A percentile compares a stretch with the other conserved stretches of the same genome.
These are phyloP conservation scores for Aspergillus niger DNA, from an alignment of 2,329 filamentous ascomycete genomes.

Conservation along the genomic window DNA sequence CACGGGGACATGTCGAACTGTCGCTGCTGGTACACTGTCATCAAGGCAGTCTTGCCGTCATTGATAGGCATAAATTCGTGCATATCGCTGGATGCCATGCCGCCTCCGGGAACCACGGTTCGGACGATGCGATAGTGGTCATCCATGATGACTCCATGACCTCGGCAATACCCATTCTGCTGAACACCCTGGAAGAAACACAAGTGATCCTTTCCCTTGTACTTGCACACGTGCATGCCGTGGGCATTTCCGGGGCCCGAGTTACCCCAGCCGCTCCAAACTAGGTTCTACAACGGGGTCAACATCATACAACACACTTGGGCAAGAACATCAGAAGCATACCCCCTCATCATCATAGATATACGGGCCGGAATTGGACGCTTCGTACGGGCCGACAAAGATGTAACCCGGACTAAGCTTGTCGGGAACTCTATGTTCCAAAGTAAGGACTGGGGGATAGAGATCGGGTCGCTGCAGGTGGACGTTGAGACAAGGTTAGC, in stretches of 20 bases:
- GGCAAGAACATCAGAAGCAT: conserved; percentile 14
- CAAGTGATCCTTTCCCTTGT: conserved; percentile 52
- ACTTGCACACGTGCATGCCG: conserved; percentile 52
- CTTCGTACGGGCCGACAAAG: conserved; percentile 54
- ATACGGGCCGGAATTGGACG: conserved; percentile 52
- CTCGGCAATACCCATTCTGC: conserved; percentile 54
- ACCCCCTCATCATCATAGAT: conserved; percentile 56
- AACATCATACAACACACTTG: neutral
- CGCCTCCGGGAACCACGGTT: conserved; percentile 46
- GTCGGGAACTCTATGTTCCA: conserved; percentile 31
- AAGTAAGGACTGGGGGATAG: conserved; percentile 37
- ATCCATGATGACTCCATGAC: conserved; percentile 57
- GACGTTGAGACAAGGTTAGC: conserved; percentile 1
- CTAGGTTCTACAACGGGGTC: conserved; percentile 41
- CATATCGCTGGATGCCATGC: conserved; percentile 52
- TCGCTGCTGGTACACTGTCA: conserved; percentile 46
- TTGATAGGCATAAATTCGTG: conserved; percentile 55
- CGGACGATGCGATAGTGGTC: conserved; percentile 52
- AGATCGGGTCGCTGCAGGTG: conserved; percentile 42
- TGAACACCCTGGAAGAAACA: conserved; percentile 57
- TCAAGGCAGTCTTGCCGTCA: conserved; percentile 44
- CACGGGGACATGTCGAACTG: conserved; percentile 51
- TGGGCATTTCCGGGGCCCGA: conserved; percentile 54
- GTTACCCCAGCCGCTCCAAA: conserved; percentile 54
- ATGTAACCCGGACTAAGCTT: conserved; percentile 52